phyloP scores from a whole-genome alignment of 1,284 basidiomycete genomes.

The Flammula alnicola region DNA sequence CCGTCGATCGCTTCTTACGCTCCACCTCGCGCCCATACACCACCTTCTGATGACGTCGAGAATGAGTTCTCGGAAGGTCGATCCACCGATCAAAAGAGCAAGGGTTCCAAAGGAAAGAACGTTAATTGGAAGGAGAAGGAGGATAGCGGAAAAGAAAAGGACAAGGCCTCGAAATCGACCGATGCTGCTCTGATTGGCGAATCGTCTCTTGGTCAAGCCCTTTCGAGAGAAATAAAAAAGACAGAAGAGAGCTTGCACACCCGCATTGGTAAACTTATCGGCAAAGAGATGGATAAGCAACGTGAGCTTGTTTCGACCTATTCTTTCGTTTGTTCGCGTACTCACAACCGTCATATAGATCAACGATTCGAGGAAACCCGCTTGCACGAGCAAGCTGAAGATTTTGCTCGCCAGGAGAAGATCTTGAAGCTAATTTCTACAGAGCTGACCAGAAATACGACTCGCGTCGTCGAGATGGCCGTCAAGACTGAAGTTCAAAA shows the following conservation, averaged over 20 bases:
- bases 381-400: slow-evolving; percentile 73
- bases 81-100: slow-evolving; percentile 54
- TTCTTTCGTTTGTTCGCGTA: slow-evolving; percentile 6
- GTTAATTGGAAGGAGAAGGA: slow-evolving; percentile 68
- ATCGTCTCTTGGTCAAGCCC: slow-evolving; percentile 53
- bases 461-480: slow-evolving; percentile 82
- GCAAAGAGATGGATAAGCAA: slow-evolving; percentile 87
- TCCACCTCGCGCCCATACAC: slow-evolving; percentile 59
- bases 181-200: slow-evolving; percentile 54
- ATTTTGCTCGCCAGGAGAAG: slow-evolving; percentile 82
- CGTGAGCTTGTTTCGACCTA: slow-evolving; percentile 48
- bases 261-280: slow-evolving; percentile 73
- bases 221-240: slow-evolving; percentile 77
- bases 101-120: slow-evolving; percentile 60
- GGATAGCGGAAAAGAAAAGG: slow-evolving; percentile 51
- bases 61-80: slow-evolving; percentile 63
- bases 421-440: slow-evolving; percentile 85
- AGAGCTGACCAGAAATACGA: slow-evolving; percentile 83
- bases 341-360: slow-evolving; percentile 47
- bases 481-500: slow-evolving; percentile 81
- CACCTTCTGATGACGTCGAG: slow-evolving; percentile 74
- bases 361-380: slow-evolving; percentile 81
- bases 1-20: slow-evolving; percentile 26
- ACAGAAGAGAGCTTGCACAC: slow-evolving; percentile 78
- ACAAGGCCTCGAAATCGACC: slow-evolving; percentile 48